Base-by-base conservation (phyloP, 805 yeast genomes). In the Saccharomycopsis oosterbeekiorum region DNA sequence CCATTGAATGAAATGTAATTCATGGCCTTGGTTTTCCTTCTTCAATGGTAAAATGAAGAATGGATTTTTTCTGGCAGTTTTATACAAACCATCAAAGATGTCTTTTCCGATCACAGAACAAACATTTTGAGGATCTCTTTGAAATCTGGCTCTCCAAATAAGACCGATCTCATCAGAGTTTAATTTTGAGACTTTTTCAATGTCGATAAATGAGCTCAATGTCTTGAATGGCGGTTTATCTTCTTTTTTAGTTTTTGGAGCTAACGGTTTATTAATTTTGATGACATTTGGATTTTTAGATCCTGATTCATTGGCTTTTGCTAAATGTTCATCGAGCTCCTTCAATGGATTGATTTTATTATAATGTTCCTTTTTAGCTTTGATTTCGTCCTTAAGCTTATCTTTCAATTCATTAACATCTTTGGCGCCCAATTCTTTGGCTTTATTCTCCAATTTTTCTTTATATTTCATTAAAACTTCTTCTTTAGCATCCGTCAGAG, bases 1-100 rank as follows among this genome's bases (percentile, higher is more conserved):
- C 99, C 99, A 94, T 74, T 94, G 98, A 24, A 92, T 83, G 71
- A 87, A 90, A 70, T 94, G 97, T 74, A 94, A 79, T 74, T 94
- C 99, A 68, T 77, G 74, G 62, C 84, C 85, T 29, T 74, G 75
- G 19, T 76, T 29, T 29, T 29, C 83, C 67, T 85, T 83, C 4
- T 97, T 97, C 60, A 94, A 74, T 0, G 99, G 99, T 26, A 94
- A 78, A n/a, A 94, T 86, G 73, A 94, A 94, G 40, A 83, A 79
- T 24, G 97, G 97, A 70, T 86, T 83, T 63, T 76, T 77, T 68
- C 84, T 82, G 0, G 97, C 96, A 63, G 80, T 81, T 47, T 77
- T 73, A 67, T 80, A 78, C 69, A 94, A 78, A 14, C 51, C 51
- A 19, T 41, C 26, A 69, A 82, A 92, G n/a, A 84, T 81, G 1